Evolutionary conservation across 495 filamentous ascomycete species (phyloP), one percentile per base, ranked within the genome.

Genomic region (Penicillium samsonianum): DNA sequence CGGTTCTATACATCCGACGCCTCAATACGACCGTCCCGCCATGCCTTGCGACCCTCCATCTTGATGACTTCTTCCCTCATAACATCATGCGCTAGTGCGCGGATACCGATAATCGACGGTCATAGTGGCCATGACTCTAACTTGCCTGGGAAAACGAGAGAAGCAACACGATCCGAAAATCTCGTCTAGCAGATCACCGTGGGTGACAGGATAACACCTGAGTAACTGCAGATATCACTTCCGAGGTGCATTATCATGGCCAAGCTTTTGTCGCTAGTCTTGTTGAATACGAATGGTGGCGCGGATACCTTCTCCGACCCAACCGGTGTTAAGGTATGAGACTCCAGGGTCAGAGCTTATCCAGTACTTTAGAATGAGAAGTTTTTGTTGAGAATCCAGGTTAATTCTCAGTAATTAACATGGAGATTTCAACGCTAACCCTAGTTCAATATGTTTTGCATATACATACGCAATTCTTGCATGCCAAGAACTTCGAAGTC

Each of bases 41-140:
- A 98, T 22, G 91, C 92, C 71, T 97, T 98, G 59, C 93, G 79
- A 7, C 92, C 93, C 67, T 96, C 90, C 6, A 91, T 87, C 75
- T 88, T 92, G n/a, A 81, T 82, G 20, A 90, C 94, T 59, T 82
- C 82, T 14, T 90, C 93, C 57, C 80, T 82, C 51, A n/a, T 70
- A 22, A 95, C 88, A 35, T 91, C 75, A 66, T 86, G 80, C 16
- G 92, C 90, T 64, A 80, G 78, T 31, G 85, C 5, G 92, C 6
- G 6, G 92, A 28, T 78, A 79, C 60, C 85, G 82, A 73, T 96
- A 97, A 67, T 93, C 88, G 66, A 98, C 84, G 52, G 87, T 92
- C 60, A 98, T 71, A 64, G 86, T 93, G 40, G 93, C 93, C 28
- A 92, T 98, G 65, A 96, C 84, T 33, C 85, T 93, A 38, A 96